Percentiles rank a stretch among this genome's conserved stretches.
Conservation (phyloP, 768 basidiomycete species). For the Boletus sp. region DNA sequence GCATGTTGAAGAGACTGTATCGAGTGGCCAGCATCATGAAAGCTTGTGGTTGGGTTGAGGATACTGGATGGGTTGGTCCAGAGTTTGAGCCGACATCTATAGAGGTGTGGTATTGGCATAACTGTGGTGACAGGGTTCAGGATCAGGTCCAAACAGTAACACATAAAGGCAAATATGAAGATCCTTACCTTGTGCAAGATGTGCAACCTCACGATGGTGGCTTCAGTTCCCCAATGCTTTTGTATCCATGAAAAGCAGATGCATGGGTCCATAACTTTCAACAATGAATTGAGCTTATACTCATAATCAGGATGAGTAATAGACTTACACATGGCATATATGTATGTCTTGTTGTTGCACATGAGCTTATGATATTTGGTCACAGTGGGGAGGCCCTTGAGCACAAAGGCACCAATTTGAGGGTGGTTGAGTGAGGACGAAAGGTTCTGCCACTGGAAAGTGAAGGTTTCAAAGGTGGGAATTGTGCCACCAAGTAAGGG, state of each 20-base stretch:
- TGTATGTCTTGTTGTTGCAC: not conserved
- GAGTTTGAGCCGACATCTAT: not conserved
- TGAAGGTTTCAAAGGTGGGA: not conserved
- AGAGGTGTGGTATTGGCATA: not conserved
- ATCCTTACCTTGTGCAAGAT: not conserved
- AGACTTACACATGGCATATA: not conserved
- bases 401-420: not conserved
- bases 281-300: too few relatives aligned
- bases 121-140: not conserved
- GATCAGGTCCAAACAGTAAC: not conserved
- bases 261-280: not conserved
- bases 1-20: not conserved
- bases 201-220: not conserved
- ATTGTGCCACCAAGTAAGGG: constrained; percentile 1
- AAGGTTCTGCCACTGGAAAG: not conserved
- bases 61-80: not conserved
- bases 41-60: not conserved
- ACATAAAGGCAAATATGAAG: not conserved
- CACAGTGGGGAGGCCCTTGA: not conserved
- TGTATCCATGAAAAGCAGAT: not conserved
- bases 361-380: not conserved
- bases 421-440: not conserved
- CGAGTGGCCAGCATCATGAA: not conserved
- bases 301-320: too few relatives aligned
- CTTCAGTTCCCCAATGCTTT: not conserved